These are phyloP conservation scores for Remersonia thermophila DNA, from an alignment of 2,329 filamentous ascomycete species.

Conservation along the genomic window DNA sequence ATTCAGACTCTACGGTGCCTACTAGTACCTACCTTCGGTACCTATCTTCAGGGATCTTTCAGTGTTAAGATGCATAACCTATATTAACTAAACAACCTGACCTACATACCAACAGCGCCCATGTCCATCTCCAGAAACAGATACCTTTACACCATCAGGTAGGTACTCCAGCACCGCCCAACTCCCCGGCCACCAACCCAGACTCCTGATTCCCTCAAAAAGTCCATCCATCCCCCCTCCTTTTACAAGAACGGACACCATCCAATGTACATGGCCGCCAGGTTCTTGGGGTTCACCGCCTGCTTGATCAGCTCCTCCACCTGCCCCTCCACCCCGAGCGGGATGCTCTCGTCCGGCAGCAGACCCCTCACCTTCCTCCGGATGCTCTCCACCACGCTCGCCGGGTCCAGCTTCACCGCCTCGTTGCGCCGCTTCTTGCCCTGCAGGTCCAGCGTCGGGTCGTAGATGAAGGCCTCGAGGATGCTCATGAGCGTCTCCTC, in stretches of 20 bases:
- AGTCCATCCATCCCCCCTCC: neutral
- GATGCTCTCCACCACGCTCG: constrained; percentile 80
- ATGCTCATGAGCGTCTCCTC: constrained; percentile 97
- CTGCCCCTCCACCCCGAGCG: constrained; percentile 88
- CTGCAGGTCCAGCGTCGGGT: constrained; percentile 88
- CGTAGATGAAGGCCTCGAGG: constrained; percentile 90
- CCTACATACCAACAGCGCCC: too few species aligned
- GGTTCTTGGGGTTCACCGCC: constrained; percentile 65
- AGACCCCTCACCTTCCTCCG: constrained; percentile 75
- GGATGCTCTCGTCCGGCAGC: constrained; percentile 77
- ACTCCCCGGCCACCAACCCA: too few species aligned
- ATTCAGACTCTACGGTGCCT: too few species aligned
- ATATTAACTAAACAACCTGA: too few species aligned
- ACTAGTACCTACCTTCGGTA: too few species aligned
- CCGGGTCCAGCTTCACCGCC: constrained; percentile 40
- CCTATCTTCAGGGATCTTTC: too few species aligned
- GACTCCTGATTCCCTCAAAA: neutral
- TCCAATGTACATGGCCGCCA: constrained; percentile 94
- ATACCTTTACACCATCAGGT: too few species aligned
- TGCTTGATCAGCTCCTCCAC: constrained; percentile 89
- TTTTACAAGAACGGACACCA: constrained; percentile 55
- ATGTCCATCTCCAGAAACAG: too few species aligned
- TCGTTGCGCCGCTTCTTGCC: constrained; percentile 46
- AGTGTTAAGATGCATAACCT: too few species aligned
- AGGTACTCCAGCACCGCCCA: too few species aligned